Evolutionary conservation across 1,284 basidiomycete species (phyloP), one percentile per base, ranked within the genome.

Genomic region (Leccinum pachyderme): DNA sequence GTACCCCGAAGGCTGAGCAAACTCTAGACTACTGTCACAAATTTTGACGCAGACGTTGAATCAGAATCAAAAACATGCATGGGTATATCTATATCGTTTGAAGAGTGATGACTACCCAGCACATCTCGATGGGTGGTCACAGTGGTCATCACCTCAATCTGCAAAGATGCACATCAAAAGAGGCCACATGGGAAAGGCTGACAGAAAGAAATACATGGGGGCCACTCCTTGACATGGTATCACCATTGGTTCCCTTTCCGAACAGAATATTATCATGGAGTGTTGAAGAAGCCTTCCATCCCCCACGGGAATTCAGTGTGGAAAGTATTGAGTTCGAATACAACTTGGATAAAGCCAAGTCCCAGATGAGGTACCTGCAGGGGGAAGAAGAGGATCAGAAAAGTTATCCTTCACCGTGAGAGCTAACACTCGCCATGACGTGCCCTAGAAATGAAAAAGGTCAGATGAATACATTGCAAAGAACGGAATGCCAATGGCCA

Each of bases 251-350:
- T 28, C 7, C 53, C 4, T 22, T 24, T 46, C 48, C 45, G 11
- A 63, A 65, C 3, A 62, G 39, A 31, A 58, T 12, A 18, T 65
- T 65, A 3, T 58, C 51, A 13, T n/a, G 52, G 0, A 43, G 0
- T 1, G 46, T 33, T 5, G 49, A 51, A 7, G 25, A 27, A 11
- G 41, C 39, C 39, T 58, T 62, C 64, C 58, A 61, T 6, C 63
- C 54, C 18, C 48, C 49, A 43, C 81, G 78, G 12, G 80, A 76
- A 59, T 83, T 83, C 24, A 83, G 72, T 6, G 80, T 79, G 5
- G 79, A 81, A 49, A 83, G 64, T 1, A 83, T 65, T 24, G 80
- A 79, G 58, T 83, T 83, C n/a, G 77, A 63, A 61, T 83, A 83
- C 2, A 83, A 71, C 49, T 82, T 82, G 2, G 80, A 77, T 25